Base-by-base conservation (phyloP, 768 basidiomycete genomes). In the Hygrophoropsis aurantiaca region DNA sequence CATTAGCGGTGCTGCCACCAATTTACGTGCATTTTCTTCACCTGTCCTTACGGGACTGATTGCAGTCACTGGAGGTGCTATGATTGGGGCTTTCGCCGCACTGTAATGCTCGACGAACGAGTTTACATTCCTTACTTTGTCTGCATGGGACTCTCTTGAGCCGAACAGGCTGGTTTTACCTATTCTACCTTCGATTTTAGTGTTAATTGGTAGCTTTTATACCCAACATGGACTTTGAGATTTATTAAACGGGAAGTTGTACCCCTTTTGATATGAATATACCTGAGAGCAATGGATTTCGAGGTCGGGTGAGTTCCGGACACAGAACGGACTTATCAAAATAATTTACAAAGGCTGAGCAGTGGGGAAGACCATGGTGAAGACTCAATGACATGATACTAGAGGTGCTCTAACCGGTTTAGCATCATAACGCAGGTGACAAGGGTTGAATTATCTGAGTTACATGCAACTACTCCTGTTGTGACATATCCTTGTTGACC, bases 401-500 rank as follows among this genome's bases (percentile, higher is more conserved):
- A n/a, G n/a, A n/a, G n/a, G n/a, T n/a, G n/a, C n/a, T n/a, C n/a
- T n/a, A n/a, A n/a, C n/a, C n/a, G n/a, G n/a, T n/a, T n/a, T n/a
- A n/a, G n/a, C n/a, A n/a, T n/a, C n/a, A n/a, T n/a, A n/a, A n/a
- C n/a, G n/a, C n/a, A n/a, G n/a, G n/a, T n/a, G 13, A 30, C 27
- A 13, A 30, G 27, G 13, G 27, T 30, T 30, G 6, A 30, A 30
- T 30, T 30, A 6, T 30, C 27, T 30, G 27, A 30, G 13, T 13
- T 30, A 30, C 27, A 30, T 30, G 27, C 27, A 13, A 30, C 27
- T 30, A 57, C 45, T 54, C 58, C 45, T 59, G 64, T 45, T 67
- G 60, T 39, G 54, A 54, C 74, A 88, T 66, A 57, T 88, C 77
- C 74, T 81, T 86, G 73, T 88, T 85, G 44, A 68, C 68, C 86